Percentiles rank a stretch among this genome's conserved stretches.
These are phyloP conservation scores for Vitis hybrid DNA, from an alignment of 177 flowering plant species.

Conservation along the genomic window DNA sequence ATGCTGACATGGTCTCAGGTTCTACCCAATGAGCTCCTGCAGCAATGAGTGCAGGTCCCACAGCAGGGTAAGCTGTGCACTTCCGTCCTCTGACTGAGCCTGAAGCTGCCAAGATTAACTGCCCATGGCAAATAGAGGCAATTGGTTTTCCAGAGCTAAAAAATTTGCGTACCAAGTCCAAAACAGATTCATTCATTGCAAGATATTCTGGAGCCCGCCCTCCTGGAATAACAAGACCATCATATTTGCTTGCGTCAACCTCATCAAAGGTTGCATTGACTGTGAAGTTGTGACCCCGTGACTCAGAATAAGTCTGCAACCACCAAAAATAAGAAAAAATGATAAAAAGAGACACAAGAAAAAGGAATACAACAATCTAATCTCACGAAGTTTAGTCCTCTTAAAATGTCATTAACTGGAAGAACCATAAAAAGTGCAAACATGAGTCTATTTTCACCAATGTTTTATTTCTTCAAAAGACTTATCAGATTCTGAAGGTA, in stretches of 20 bases:
- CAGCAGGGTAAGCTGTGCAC: constrained; percentile 74
- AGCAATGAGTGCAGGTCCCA: constrained; percentile 66
- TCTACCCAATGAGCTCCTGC: constrained; percentile 92
- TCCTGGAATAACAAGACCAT: constrained; percentile 87
- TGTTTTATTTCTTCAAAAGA: too few species aligned
- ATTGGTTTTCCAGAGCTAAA: constrained; percentile 63
- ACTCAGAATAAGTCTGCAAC: constrained; percentile 77
- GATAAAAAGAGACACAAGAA: neutral
- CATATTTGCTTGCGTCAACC: constrained; percentile 64
- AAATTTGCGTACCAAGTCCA: constrained; percentile 57
- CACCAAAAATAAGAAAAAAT: neutral
- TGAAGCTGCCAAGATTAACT: constrained; percentile 91
- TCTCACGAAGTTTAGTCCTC: too few species aligned
- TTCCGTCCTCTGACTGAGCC: constrained; percentile 62
- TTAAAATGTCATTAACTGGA: too few species aligned
- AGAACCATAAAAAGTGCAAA: too few species aligned
- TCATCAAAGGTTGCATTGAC: constrained; percentile 90
- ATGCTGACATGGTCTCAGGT: constrained; percentile 52
- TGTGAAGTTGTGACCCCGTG: constrained; percentile 84
- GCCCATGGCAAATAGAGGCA: constrained; percentile 91
- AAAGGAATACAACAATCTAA: neutral
- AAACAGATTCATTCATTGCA: constrained; percentile 68
- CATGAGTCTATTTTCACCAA: too few species aligned
- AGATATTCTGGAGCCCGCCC: constrained; percentile 97
- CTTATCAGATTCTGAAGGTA: too few species aligned